A percentile compares a stretch with the other conserved stretches of the same genome.
Conservation (phyloP, 73 alveolate species). For the Halteria grandinella region DNA sequence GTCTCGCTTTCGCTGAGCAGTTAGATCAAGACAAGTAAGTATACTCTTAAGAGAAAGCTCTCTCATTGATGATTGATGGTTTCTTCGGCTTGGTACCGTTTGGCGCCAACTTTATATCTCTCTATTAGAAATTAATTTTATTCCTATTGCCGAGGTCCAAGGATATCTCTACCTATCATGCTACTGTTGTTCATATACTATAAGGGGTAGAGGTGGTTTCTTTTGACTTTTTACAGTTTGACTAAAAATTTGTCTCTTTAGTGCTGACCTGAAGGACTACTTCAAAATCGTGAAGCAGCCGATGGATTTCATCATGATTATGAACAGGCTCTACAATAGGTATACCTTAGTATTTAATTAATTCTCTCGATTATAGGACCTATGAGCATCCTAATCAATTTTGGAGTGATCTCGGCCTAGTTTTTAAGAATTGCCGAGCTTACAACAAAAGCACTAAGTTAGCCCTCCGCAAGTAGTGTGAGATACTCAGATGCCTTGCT, state of each 20-base stretch:
- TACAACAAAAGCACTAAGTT: constrained; percentile 60
- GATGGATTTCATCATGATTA: constrained; percentile 79
- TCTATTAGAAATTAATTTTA: too few relatives aligned
- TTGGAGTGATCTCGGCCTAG: constrained; percentile 87
- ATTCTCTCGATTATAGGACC: neutral
- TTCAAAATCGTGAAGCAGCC: constrained; percentile 74
- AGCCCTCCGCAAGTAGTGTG: constrained; percentile 72
- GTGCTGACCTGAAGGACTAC: constrained; percentile 55
- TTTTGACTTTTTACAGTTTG: too few relatives aligned
- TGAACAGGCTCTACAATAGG: constrained; percentile 73
- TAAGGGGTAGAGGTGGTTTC: too few relatives aligned
- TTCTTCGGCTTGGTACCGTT: too few relatives aligned
- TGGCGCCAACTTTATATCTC: too few relatives aligned
- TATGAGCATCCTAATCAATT: constrained; percentile 73
- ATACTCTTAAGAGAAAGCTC: too few relatives aligned
- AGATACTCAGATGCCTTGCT: constrained; percentile 78
- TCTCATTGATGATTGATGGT: too few relatives aligned
- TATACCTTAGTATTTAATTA: neutral
- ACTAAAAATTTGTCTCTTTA: neutral
- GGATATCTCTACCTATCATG: too few relatives aligned
- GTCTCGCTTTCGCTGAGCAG: constrained; percentile 77
- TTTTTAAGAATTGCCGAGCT: constrained; percentile 80
- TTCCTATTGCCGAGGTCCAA: too few relatives aligned
- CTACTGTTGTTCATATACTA: too few relatives aligned
- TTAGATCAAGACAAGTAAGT: constrained; percentile 77